These are phyloP conservation scores for Fusarium albidum DNA, from an alignment of 2,329 filamentous ascomycete genomes.

Conservation along the genomic window DNA sequence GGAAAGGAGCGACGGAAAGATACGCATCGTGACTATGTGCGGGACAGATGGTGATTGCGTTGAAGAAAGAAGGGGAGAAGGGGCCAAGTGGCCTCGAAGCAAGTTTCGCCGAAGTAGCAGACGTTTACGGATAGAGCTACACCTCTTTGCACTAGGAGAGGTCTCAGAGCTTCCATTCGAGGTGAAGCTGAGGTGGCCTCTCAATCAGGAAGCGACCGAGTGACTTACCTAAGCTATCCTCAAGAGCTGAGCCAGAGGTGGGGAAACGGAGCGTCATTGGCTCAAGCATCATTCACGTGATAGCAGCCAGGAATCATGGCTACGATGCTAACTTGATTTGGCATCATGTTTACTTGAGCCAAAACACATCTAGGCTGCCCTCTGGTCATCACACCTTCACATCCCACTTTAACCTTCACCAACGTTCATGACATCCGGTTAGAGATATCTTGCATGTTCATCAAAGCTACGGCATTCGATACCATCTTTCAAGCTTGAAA, in stretches of 20 bases:
- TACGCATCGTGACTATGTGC: conserved; percentile 67
- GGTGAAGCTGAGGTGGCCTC: conserved; percentile 49
- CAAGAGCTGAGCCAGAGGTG: not conserved
- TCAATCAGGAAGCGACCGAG: conserved; percentile 24
- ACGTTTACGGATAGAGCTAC: conserved; percentile 25
- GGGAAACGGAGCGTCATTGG: conserved; percentile 15
- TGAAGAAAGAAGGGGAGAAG: conserved; percentile 1
- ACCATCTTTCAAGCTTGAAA: not conserved
- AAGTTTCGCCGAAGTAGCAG: conserved; percentile 10
- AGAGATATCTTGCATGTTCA: conserved; percentile 9
- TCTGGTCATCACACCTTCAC: conserved; percentile 29
- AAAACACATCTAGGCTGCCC: conserved; percentile 37
- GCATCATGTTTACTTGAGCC: conserved; percentile 44
- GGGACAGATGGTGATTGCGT: not conserved
- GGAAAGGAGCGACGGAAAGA: conserved; percentile 69
- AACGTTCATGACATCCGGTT: conserved; percentile 15
- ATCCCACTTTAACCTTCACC: conserved; percentile 27
- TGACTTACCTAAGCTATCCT: conserved; percentile 35
- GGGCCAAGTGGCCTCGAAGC: conserved; percentile 38
- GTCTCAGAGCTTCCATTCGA: conserved; percentile 31
- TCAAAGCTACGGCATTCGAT: conserved; percentile 6
- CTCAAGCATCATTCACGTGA: conserved; percentile 22
- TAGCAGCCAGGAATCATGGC: not conserved
- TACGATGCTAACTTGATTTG: conserved; percentile 33
- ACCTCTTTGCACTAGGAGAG: conserved; percentile 12